A percentile compares a stretch with the other conserved stretches of the same genome.
phyloP scores from a whole-genome alignment of 169 alveolate genomes.

The Toxoplasma gondii region DNA sequence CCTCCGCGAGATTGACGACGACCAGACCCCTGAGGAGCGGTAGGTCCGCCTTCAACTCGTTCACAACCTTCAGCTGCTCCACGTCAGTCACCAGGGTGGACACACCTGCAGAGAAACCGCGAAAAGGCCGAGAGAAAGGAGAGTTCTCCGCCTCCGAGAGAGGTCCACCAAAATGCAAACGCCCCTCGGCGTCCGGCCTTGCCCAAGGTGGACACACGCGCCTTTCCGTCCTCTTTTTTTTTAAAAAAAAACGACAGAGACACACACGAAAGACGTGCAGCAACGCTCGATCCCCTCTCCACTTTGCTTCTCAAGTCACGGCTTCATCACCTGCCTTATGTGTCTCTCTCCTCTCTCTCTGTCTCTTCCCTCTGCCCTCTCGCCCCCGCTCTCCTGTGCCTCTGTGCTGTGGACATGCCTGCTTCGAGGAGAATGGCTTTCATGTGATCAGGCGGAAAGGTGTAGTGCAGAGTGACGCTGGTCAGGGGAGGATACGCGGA shows the following conservation, averaged over 20 bases:
- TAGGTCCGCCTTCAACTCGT: background rate
- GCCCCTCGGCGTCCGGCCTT: background rate
- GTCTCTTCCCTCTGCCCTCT: background rate
- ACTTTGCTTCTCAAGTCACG: too few relatives aligned
- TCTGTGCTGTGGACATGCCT: background rate
- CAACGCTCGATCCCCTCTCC: too few relatives aligned
- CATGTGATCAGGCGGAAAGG: background rate
- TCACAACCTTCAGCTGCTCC: background rate
- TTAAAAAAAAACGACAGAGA: too few relatives aligned
- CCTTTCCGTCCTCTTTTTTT: background rate
- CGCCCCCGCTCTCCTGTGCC: background rate
- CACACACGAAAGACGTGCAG: too few relatives aligned
- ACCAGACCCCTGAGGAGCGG: background rate
- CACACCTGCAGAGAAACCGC: background rate
- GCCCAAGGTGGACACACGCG: too few relatives aligned
- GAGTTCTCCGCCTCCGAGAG: too few relatives aligned
- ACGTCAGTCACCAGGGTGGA: background rate
- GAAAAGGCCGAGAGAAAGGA: background rate
- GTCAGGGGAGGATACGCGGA: background rate
- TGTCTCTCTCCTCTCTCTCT: too few relatives aligned
- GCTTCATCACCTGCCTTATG: too few relatives aligned
- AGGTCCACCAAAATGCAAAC: too few relatives aligned
- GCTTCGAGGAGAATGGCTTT: background rate
- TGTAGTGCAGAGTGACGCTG: conserved; percentile 28
- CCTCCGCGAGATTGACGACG: background rate